Evolutionary conservation across 2,329 filamentous ascomycete genomes (phyloP).

Genomic region (Nannizziopsis arthrosporioides): DNA sequence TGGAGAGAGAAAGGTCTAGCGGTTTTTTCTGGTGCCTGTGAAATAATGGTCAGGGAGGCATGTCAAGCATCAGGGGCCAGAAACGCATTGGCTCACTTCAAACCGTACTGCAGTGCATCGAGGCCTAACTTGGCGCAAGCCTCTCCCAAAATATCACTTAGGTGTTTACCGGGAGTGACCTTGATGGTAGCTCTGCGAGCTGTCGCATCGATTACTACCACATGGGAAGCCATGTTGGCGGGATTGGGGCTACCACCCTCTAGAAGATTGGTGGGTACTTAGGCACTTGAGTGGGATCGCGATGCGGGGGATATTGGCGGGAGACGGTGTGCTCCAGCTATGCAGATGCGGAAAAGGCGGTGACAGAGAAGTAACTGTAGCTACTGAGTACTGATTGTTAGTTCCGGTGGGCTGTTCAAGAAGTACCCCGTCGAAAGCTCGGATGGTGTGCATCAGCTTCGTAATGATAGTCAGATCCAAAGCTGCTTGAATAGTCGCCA

Average conservation of each 20-base stretch:
- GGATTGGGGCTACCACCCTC: background rate
- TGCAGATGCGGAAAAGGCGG: too few species aligned
- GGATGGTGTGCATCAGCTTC: too few species aligned
- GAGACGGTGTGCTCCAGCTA: too few species aligned
- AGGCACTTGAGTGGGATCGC: too few species aligned
- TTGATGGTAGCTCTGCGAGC: slow-evolving; percentile 70
- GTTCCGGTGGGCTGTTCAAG: too few species aligned
- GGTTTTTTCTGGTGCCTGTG: slow-evolving; percentile 70
- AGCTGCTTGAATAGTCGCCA: too few species aligned
- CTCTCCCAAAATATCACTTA: slow-evolving; percentile 76
- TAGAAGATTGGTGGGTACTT: background rate
- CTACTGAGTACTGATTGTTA: too few species aligned
- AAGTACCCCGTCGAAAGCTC: too few species aligned
- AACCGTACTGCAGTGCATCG: slow-evolving; percentile 57
- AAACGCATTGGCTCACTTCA: slow-evolving; percentile 52
- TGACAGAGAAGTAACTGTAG: too few species aligned
- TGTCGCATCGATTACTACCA: slow-evolving; percentile 74
- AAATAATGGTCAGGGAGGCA: background rate
- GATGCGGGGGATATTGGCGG: too few species aligned
- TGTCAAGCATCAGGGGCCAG: background rate
- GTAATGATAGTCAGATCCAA: too few species aligned
- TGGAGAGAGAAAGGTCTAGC: slow-evolving; percentile 73
- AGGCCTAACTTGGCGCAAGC: slow-evolving; percentile 74
- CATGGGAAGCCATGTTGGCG: slow-evolving; percentile 64
- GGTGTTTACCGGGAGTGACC: slow-evolving; percentile 65